phyloP scores from a whole-genome alignment of 1,284 basidiomycete genomes.

The Ganoderma boninense region DNA sequence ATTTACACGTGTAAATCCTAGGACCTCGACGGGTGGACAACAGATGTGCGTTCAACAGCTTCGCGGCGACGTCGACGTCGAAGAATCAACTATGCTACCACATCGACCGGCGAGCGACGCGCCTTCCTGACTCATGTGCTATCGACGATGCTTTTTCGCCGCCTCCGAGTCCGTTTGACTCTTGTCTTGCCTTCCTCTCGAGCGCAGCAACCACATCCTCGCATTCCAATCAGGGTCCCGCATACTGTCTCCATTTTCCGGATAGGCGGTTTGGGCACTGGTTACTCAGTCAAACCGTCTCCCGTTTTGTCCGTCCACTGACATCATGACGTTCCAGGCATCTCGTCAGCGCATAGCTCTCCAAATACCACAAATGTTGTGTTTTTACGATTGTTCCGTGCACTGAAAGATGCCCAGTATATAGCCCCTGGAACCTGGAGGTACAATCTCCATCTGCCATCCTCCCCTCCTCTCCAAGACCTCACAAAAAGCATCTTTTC shows the following conservation, averaged over 20 bases:
- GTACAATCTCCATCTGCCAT: not conserved
- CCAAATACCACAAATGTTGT: conserved; percentile 28
- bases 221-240: conserved; percentile 27
- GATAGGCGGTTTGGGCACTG: conserved; percentile 26
- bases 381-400: conserved; percentile 14
- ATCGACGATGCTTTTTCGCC: conserved; percentile 13
- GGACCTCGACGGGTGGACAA: conserved; percentile 11
- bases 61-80: conserved; percentile 18
- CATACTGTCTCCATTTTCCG: conserved; percentile 20
- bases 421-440: not conserved
- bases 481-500: not conserved
- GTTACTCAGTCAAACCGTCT: conserved; percentile 18
- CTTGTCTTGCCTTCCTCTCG: conserved; percentile 19
- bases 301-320: conserved; percentile 12
- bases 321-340: conserved; percentile 19
- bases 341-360: conserved; percentile 19
- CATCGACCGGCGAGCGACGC: conserved; percentile 17
- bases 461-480: not conserved
- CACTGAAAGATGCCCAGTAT: conserved; percentile 12
- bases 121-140: conserved; percentile 28
- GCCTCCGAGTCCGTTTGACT: conserved; percentile 19
- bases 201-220: conserved; percentile 24
- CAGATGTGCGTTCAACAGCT: conserved; percentile 16
- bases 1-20: conserved; percentile 21
- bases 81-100: conserved; percentile 25